These are phyloP conservation scores for Corymbia calophylla DNA, from an alignment of 441 rosid species.

Conservation along the genomic window DNA sequence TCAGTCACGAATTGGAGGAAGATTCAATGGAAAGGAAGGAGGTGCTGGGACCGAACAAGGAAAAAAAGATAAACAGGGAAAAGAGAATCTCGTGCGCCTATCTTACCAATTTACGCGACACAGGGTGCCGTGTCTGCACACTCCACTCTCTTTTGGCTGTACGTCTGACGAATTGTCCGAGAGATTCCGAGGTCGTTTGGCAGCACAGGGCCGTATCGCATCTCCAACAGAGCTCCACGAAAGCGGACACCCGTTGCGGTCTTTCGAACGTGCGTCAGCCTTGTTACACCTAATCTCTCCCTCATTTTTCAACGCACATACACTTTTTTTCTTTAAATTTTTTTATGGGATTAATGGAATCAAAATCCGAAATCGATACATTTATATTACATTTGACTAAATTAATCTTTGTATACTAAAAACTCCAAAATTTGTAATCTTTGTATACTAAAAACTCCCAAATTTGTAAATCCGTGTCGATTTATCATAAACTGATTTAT, in stretches of 20 bases:
- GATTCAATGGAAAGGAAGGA: slow-evolving; percentile 45
- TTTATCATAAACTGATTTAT: fast-evolving
- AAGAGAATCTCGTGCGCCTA: background rate
- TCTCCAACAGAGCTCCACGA: background rate
- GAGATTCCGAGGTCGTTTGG: background rate
- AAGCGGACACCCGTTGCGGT: background rate
- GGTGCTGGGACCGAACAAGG: slow-evolving; percentile 37
- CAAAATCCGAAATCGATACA: background rate
- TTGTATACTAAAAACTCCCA: fast-evolving
- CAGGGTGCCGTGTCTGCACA: too few species aligned
- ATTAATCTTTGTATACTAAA: fast-evolving
- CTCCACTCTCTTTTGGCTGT: background rate
- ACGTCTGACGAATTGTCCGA: background rate
- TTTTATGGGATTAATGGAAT: background rate
- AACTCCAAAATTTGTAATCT: background rate
- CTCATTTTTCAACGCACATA: background rate
- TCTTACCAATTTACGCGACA: too few species aligned
- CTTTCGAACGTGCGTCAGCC: background rate
- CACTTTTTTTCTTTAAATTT: background rate
- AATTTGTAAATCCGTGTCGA: fast-evolving
- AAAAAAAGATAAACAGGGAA: background rate
- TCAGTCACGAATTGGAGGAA: slow-evolving; percentile 44
- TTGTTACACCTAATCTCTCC: background rate
- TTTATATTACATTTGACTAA: fast-evolving
- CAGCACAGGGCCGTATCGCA: fast-evolving